These are phyloP conservation scores for Phaeosphaeriaceae sp. DNA, from an alignment of 2,329 filamentous ascomycete genomes.

Conservation along the genomic window DNA sequence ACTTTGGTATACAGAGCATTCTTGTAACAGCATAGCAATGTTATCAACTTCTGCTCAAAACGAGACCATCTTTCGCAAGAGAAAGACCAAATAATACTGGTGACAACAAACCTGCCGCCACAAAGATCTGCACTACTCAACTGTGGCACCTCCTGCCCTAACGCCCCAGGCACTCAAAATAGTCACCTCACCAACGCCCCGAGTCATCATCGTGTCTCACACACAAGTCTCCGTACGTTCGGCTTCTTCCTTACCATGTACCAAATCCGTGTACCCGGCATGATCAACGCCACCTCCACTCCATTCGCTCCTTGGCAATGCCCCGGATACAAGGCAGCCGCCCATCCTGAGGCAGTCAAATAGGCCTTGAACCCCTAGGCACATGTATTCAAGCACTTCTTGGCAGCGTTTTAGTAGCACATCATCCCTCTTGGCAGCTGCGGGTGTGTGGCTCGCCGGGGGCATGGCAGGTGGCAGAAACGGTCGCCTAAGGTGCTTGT, in stretches of 20 bases:
- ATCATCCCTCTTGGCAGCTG: conserved; percentile 31
- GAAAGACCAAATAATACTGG: neutral
- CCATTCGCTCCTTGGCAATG: conserved; percentile 20
- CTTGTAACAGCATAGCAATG: neutral
- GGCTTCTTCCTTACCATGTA: neutral
- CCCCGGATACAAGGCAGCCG: conserved; percentile 26
- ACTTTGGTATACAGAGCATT: neutral
- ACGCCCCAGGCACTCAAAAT: neutral
- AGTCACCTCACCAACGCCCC: neutral
- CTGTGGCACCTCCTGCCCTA: neutral
- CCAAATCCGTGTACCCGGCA: conserved; percentile 8
- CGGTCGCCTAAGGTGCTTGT: conserved; percentile 8
- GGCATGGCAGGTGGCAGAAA: conserved; percentile 25
- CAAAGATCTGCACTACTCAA: neutral
- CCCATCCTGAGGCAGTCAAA: conserved; percentile 20
- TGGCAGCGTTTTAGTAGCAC: conserved; percentile 33
- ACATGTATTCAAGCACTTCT: conserved; percentile 32
- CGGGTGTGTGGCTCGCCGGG: conserved; percentile 25
- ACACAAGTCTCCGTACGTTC: neutral
- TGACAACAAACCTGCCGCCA: neutral
- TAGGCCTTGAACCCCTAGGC: conserved; percentile 23
- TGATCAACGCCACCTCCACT: conserved; percentile 13
- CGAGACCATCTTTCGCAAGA: neutral
- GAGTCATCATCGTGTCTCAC: conserved; percentile 11
- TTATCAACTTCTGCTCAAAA: neutral